Evolutionary conservation across 176 grass and related monocot species (phyloP), one percentile per base, ranked within the genome.

Genomic region (Poa annua): DNA sequence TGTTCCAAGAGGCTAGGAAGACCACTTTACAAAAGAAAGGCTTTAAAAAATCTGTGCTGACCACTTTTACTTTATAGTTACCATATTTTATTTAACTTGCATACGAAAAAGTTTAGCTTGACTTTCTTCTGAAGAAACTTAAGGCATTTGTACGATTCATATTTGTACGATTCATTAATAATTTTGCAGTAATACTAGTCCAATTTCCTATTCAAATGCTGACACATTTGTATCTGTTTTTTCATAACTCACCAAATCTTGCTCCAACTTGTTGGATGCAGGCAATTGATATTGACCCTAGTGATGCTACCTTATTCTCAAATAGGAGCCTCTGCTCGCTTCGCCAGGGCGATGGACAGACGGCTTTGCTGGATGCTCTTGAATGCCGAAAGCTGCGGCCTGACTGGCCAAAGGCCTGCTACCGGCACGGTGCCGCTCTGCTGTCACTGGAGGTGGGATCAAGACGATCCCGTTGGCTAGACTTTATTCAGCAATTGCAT

Each of bases 261-360:
- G 12, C 47, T 5, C 19, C 2, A 57, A 57, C 54, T 57, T 45
- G 20, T 71, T 15, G 20, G 20, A 45, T 71, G 6, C 67, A 71
- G 39, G n/a, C 39, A 33, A 71, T 71, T 13, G n/a, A 71, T 21
- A n/a, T 44, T 71, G 67, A 71, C 67, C 67, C 67, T 24, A 71
- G 21, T 24, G 67, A 71, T 7, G 67, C 39, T 3, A 71, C 67
- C n/a, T 44, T 71, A n/a, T 71, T 71, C 67, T 71, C 67, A 15
- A 71, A 45, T n/a, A 71, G 20, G 11, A 71, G n/a, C 67, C 5
- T 71, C 12, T 71, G 38, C 38, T 45, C 10, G n/a, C 67, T 71
- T 2, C n/a, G 38, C n/a, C 21, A 22, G 67, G 67, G 67, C 12
- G 39, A 71, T 13, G 39, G 67, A 15, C 20, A 71, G 11, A 11